These are phyloP conservation scores for Eragrostis tef DNA, from an alignment of 202 grass and related monocot genomes.

Conservation along the genomic window DNA sequence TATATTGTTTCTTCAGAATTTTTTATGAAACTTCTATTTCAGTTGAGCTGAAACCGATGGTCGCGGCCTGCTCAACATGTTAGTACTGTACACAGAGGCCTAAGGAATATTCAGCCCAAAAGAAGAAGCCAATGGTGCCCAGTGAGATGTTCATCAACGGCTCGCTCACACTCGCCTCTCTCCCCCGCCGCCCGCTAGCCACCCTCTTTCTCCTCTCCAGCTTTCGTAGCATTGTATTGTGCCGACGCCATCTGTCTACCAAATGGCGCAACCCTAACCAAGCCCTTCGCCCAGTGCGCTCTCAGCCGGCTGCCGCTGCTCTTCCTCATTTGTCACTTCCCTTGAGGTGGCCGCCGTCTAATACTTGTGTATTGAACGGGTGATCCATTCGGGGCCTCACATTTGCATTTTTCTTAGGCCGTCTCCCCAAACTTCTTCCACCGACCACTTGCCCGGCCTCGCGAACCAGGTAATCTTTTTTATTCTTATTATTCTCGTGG, in stretches of 20 bases:
- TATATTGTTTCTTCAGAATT: neutral
- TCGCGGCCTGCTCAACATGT: too few species aligned
- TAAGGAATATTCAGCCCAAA: neutral
- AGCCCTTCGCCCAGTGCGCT: too few species aligned
- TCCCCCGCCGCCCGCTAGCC: too few species aligned
- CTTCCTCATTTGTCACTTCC: neutral
- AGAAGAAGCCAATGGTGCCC: too few species aligned
- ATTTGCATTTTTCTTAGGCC: neutral
- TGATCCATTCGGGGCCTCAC: neutral
- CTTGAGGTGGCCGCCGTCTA: too few species aligned
- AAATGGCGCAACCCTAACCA: neutral
- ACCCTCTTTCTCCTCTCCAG: neutral
- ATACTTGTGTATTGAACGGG: neutral
- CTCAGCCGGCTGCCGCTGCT: neutral
- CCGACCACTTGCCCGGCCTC: neutral
- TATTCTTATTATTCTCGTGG: neutral
- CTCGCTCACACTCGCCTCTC: neutral
- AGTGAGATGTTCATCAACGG: too few species aligned
- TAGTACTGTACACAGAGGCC: too few species aligned
- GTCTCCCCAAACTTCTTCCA: neutral
- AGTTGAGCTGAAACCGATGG: too few species aligned
- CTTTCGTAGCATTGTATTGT: neutral
- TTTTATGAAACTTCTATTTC: too few species aligned
- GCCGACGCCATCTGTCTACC: neutral
- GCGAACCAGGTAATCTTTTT: neutral